Base-by-base conservation (phyloP, 2,329 filamentous ascomycete species). In the Verticillium alfalfae region DNA sequence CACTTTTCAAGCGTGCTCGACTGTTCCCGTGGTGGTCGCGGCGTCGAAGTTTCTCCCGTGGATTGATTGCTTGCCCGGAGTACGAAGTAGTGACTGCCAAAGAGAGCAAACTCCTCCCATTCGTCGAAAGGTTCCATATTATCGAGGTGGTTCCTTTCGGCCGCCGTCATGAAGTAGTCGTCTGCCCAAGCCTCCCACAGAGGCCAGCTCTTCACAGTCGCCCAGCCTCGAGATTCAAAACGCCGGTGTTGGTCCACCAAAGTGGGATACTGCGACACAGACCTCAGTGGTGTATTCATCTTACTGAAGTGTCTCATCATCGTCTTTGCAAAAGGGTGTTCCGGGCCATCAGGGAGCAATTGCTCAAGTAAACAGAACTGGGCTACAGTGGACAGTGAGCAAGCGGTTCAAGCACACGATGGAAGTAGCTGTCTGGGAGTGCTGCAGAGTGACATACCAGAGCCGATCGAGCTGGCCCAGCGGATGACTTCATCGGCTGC, bases 61-160 rank as follows among this genome's bases (percentile, higher is more conserved):
- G 34, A n/a, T 38, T 41, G n/a, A 18, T 9, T 85, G 52, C 78
- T 81, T 15, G 92, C 91, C 58, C 86, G 80, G 9, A 96, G 80
- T 54, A 97, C 76, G 67, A 93, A 90, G 73, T 97, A 96, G 74
- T 97, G 93, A 38, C 88, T 87, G 2, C 85, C 87, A 72, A 96
- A 97, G 1, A 97, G 79, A 2, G 90, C 88, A 70, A 97, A 93
- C 69, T 97, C 94, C 74, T 98, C 94, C 92, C 92, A 97, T 75
- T 97, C 93, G 72, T 98, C 94, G 70, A 98, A 97, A 1, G 89
- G 87, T 70, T 97, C 94, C 16, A 93, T 75, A 1, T 77, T 70
- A 67, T 97, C 89, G 15, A 97, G 76, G 12, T 76, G 76, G 39
- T 72, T 77, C 65, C 91, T 84, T 64, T 91, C 82, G 1, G 80